Conservation (phyloP, 306 rosid species). For the Cotoneaster glaucophyllus region DNA sequence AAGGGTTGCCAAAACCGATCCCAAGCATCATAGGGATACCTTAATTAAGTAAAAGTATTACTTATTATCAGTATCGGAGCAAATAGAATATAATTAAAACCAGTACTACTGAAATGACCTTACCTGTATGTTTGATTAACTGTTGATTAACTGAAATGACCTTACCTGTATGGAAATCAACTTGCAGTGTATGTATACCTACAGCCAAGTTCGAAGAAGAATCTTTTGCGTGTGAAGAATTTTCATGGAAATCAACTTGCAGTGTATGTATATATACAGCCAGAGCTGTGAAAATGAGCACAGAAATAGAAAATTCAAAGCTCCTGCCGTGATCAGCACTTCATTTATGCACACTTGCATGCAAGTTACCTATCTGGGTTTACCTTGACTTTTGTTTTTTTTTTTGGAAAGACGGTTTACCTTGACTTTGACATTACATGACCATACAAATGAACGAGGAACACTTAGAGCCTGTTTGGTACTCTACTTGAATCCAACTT, state of each 20-base stretch:
- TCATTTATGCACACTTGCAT: background rate
- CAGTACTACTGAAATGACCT: background rate
- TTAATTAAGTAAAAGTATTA: background rate
- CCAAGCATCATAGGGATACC: constrained; percentile 25
- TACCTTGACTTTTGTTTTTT: background rate
- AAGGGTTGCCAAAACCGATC: constrained; percentile 47
- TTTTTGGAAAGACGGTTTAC: too few species aligned
- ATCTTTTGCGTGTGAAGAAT: background rate
- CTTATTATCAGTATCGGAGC: background rate
- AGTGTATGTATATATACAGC: background rate
- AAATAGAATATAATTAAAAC: background rate
- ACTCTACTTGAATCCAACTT: too few species aligned
- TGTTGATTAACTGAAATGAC: too few species aligned
- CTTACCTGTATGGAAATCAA: too few species aligned
- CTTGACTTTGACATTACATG: background rate
- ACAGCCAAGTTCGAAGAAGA: background rate
- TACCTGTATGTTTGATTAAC: constrained; percentile 28
- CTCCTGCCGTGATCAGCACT: background rate
- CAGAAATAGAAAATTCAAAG: background rate
- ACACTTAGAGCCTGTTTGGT: too few species aligned
- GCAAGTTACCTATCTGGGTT: background rate
- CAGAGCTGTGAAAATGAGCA: background rate
- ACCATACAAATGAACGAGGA: background rate
- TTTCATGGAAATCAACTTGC: background rate
- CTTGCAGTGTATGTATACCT: too few species aligned